phyloP scores from a whole-genome alignment of 2,329 filamentous ascomycete genomes.

The Curvularia hawaiiensis region DNA sequence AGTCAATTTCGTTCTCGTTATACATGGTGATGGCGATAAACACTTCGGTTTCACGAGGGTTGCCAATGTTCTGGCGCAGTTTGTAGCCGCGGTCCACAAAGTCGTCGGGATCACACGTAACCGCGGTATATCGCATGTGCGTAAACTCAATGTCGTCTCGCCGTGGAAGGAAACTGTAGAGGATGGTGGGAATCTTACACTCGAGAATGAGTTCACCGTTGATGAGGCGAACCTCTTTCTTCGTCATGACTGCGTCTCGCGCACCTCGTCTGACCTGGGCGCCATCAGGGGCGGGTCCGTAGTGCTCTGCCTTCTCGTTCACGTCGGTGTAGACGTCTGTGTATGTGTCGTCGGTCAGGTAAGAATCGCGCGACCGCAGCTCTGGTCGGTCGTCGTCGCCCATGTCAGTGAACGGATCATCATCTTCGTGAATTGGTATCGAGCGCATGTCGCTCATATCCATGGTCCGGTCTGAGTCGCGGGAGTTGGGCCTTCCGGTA shows the following conservation, averaged over 20 bases:
- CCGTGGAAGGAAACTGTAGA: slow-evolving; percentile 94
- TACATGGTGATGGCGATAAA: slow-evolving; percentile 99
- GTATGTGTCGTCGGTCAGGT: slow-evolving; percentile 65
- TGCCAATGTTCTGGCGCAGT: slow-evolving; percentile 89
- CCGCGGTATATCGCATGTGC: slow-evolving; percentile 97
- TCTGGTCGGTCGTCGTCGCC: slow-evolving; percentile 60
- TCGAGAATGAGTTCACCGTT: slow-evolving; percentile 97
- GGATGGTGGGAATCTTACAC: slow-evolving; percentile 98
- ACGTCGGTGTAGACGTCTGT: slow-evolving; percentile 55
- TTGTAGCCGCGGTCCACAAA: slow-evolving; percentile 90
- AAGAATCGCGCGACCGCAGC: slow-evolving; percentile 67
- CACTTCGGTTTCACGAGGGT: slow-evolving; percentile 86
- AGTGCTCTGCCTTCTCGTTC: slow-evolving; percentile 72
- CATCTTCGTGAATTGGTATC: slow-evolving; percentile 67
- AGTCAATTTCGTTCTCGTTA: slow-evolving; percentile 96
- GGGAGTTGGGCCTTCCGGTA: slow-evolving; percentile 51
- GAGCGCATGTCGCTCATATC: slow-evolving; percentile 74
- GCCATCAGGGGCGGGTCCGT: slow-evolving; percentile 84
- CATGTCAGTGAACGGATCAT: slow-evolving; percentile 74
- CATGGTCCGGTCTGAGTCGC: slow-evolving; percentile 50
- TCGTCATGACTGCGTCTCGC: slow-evolving; percentile 83
- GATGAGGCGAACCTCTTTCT: slow-evolving; percentile 93
- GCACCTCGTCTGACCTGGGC: slow-evolving; percentile 88
- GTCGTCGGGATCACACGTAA: slow-evolving; percentile 97
- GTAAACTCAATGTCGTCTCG: slow-evolving; percentile 96